These are phyloP conservation scores for Moesziomyces aphidis DNA, from an alignment of 1,284 basidiomycete genomes.

Conservation along the genomic window DNA sequence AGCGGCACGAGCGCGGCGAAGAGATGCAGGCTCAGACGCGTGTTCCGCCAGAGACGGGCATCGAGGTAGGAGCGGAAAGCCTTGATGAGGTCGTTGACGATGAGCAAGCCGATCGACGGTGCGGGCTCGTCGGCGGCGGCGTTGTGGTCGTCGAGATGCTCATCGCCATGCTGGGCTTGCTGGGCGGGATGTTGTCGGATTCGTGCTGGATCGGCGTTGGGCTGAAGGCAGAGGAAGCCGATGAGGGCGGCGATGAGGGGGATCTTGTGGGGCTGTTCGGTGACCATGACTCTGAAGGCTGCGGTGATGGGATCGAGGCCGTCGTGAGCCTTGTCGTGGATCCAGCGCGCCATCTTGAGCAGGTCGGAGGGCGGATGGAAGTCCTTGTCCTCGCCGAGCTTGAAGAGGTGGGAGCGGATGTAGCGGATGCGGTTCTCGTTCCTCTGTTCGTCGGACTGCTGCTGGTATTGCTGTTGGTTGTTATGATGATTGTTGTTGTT, in stretches of 20 bases:
- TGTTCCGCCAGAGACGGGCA: constrained; percentile 64
- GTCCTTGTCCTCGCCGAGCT: constrained; percentile 53
- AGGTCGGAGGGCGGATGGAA: constrained; percentile 56
- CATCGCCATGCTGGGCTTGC: no score
- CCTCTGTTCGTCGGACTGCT: constrained; percentile 35
- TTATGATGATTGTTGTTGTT: constrained; percentile 5
- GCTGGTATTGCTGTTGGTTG: constrained; percentile 15
- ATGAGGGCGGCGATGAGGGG: constrained; percentile 61
- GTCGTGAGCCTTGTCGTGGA: constrained; percentile 48
- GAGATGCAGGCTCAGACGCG: constrained; percentile 58
- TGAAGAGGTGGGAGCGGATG: constrained; percentile 50
- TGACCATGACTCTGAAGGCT: constrained; percentile 59
- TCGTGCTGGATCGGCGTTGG: constrained; percentile 9
- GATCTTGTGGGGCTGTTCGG: constrained; percentile 59
- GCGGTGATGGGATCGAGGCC: constrained; percentile 45
- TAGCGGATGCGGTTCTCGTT: constrained; percentile 43
- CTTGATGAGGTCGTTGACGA: constrained; percentile 61
- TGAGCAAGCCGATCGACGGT: constrained; percentile 48
- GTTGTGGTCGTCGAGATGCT: constrained; percentile 1
- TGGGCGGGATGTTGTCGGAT: neutral
- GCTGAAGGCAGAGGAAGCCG: constrained; percentile 55
- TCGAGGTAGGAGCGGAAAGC: constrained; percentile 63
- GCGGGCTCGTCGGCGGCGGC: neutral
- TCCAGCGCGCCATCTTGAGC: constrained; percentile 58
- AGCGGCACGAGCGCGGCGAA: constrained; percentile 70